phyloP scores from a whole-genome alignment of 2,329 filamentous ascomycete genomes.

The Trichoderma sp. region DNA sequence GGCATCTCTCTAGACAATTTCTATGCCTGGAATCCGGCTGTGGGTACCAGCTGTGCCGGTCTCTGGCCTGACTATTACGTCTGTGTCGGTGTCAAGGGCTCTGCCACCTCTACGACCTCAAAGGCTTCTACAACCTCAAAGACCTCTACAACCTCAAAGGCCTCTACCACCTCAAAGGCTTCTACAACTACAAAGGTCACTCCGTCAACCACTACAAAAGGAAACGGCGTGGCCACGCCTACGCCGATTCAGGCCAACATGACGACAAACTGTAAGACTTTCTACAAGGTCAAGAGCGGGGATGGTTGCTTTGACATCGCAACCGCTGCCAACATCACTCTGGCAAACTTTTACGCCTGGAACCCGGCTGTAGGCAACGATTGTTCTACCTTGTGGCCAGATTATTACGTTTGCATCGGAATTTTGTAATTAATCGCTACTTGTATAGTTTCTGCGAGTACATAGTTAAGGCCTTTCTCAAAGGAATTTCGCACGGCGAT shows the following conservation, averaged over 20 bases:
- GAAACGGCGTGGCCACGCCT: neutral
- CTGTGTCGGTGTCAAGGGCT: neutral
- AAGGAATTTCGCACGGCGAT: too few species aligned
- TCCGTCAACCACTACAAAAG: neutral
- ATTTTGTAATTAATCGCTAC: too few species aligned
- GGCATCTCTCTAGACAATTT: neutral
- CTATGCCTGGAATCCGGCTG: neutral
- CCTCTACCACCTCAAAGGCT: too few species aligned
- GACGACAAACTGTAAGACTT: neutral
- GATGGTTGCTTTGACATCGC: neutral
- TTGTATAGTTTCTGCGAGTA: too few species aligned
- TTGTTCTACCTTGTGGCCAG: neutral
- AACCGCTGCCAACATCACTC: neutral
- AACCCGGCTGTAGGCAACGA: neutral
- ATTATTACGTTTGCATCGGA: neutral
- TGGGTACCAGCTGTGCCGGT: neutral
- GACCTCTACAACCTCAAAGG: too few species aligned
- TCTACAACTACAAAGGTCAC: neutral
- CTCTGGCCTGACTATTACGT: neutral
- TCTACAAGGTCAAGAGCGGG: neutral
- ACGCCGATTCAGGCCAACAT: neutral
- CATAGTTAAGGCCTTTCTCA: too few species aligned
- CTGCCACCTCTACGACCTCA: too few species aligned
- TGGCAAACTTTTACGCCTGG: neutral
- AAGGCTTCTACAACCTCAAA: too few species aligned